Conservation (phyloP, 129 eudicot species). For the Flaveria sonorensis region DNA sequence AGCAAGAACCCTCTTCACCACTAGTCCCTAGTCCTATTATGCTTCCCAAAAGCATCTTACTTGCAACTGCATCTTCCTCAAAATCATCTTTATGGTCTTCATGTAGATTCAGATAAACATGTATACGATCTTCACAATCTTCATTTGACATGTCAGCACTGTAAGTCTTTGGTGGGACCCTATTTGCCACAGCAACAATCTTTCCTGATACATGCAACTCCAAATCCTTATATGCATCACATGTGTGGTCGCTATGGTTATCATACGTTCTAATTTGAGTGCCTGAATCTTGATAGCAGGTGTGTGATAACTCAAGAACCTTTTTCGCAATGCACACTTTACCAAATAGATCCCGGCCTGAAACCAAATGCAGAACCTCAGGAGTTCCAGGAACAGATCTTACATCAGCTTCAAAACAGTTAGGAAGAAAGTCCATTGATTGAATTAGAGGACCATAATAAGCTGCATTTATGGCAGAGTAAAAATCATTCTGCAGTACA, state of each 20-base stretch:
- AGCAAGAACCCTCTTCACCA: slow-evolving; percentile 81
- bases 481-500: slow-evolving; percentile 68
- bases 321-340: slow-evolving; percentile 64
- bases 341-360: slow-evolving; percentile 88
- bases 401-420: slow-evolving; percentile 92
- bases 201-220: slow-evolving; percentile 81
- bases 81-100: slow-evolving; percentile 34
- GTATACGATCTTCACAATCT: slow-evolving; percentile 61
- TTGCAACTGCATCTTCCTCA: slow-evolving; percentile 39
- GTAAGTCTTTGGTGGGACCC: slow-evolving; percentile 53
- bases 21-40: slow-evolving; percentile 76
- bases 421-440: slow-evolving; percentile 78
- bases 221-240: slow-evolving; percentile 78
- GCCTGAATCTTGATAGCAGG: slow-evolving; percentile 23
- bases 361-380: slow-evolving; percentile 87
- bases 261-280: slow-evolving; percentile 6
- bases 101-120: slow-evolving; percentile 59
- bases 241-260: slow-evolving; percentile 15
- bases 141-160: slow-evolving; percentile 34
- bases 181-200: slow-evolving; percentile 76
- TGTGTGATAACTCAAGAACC: slow-evolving; percentile 55
- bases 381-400: slow-evolving; percentile 65
- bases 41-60: slow-evolving; percentile 61
- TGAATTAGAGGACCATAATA: slow-evolving; percentile 82
- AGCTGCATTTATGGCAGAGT: slow-evolving; percentile 83